phyloP scores from a whole-genome alignment of 2,329 filamentous ascomycete species.

The Lecanicillium sp. region DNA sequence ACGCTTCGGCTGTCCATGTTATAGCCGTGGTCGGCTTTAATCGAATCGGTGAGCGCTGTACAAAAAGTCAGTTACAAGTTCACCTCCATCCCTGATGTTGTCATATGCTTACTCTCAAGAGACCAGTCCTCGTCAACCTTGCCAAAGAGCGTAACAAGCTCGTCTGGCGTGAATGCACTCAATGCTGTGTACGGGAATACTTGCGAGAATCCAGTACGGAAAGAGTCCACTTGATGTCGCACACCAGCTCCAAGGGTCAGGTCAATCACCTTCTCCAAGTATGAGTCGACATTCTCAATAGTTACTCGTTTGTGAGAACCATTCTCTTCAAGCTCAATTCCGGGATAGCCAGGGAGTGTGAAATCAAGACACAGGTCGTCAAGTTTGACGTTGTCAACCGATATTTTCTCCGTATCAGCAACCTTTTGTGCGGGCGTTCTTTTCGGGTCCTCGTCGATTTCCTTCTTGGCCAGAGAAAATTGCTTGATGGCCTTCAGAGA shows the following conservation, averaged over 20 bases:
- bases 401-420: constrained; percentile 58
- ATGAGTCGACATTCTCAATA: constrained; percentile 84
- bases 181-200: constrained; percentile 94
- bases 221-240: constrained; percentile 80
- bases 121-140: constrained; percentile 94
- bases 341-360: constrained; percentile 82
- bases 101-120: constrained; percentile 69
- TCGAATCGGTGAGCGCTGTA: constrained; percentile 89
- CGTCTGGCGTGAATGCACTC: constrained; percentile 88
- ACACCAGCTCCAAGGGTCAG: constrained; percentile 87
- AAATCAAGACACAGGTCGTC: constrained; percentile 92
- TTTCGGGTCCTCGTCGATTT: constrained; percentile 62
- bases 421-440: constrained; percentile 64
- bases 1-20: constrained; percentile 98
- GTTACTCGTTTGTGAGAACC: constrained; percentile 70
- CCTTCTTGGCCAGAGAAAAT: constrained; percentile 75
- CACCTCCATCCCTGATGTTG: too few species aligned
- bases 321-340: constrained; percentile 70
- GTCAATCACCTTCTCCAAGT: constrained; percentile 84
- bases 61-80: constrained; percentile 10
- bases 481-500: constrained; percentile 83
- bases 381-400: constrained; percentile 66
- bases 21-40: constrained; percentile 97
- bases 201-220: constrained; percentile 83
- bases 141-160: constrained; percentile 91